These are phyloP conservation scores for Sporisorium scitamineum DNA, from an alignment of 1,284 basidiomycete species.

Conservation along the genomic window DNA sequence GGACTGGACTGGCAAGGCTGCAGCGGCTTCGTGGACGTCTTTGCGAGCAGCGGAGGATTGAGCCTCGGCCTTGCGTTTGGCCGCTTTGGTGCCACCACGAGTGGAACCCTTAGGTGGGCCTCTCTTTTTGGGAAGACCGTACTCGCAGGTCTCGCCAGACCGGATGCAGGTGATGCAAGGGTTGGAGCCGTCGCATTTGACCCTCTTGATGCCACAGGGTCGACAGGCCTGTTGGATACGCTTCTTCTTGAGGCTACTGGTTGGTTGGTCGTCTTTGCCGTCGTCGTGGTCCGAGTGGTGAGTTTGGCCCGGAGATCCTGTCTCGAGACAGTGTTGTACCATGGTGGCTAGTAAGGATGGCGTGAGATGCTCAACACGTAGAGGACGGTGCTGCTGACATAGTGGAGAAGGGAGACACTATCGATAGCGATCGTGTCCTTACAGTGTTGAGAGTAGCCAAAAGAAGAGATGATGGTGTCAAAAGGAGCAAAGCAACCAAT, in stretches of 20 bases:
- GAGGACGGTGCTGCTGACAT: background rate
- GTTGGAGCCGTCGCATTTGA: slow-evolving; percentile 55
- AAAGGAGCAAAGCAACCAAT: too few relatives aligned
- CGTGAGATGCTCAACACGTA: background rate
- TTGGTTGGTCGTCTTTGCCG: slow-evolving; percentile 19
- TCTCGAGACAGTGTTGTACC: slow-evolving; percentile 1
- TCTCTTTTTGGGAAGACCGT: slow-evolving; percentile 58
- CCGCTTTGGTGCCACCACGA: slow-evolving; percentile 44
- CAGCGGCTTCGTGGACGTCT: slow-evolving; percentile 18
- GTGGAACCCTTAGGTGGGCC: slow-evolving; percentile 60
- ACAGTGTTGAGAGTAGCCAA: too few relatives aligned
- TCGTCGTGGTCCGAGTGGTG: slow-evolving; percentile 23
- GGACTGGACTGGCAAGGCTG: slow-evolving; percentile 21
- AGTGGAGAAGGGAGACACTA: too few relatives aligned
- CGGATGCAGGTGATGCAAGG: slow-evolving; percentile 56
- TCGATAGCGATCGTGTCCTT: too few relatives aligned
- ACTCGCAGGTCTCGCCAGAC: slow-evolving; percentile 55
- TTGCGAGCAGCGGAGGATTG: slow-evolving; percentile 12
- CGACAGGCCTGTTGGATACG: slow-evolving; percentile 63
- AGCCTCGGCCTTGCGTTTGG: slow-evolving; percentile 24
- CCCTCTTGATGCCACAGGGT: slow-evolving; percentile 52
- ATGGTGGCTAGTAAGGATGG: slow-evolving; percentile 2
- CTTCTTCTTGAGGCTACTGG: slow-evolving; percentile 43
- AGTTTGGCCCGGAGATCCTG: slow-evolving; percentile 8
- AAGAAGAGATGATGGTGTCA: too few relatives aligned